These are phyloP conservation scores for Torrubiellomyces zombiae DNA, from an alignment of 2,329 filamentous ascomycete species.

Conservation along the genomic window DNA sequence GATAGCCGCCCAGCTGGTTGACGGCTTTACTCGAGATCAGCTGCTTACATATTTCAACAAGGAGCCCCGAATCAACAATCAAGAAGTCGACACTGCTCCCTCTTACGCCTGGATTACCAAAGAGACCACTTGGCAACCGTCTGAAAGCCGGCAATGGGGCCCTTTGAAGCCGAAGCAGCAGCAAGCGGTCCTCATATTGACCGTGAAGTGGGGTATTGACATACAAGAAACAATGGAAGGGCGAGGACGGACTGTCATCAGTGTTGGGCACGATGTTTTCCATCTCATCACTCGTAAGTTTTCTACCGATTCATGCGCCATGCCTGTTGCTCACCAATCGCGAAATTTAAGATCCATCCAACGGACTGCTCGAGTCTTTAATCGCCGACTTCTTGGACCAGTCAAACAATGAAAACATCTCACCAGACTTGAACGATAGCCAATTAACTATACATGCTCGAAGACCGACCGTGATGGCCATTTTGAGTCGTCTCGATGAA, in stretches of 20 bases:
- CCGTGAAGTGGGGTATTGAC: constrained; percentile 31
- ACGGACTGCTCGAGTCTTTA: constrained; percentile 11
- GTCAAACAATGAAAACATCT: constrained; percentile 15
- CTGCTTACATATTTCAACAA: constrained; percentile 23
- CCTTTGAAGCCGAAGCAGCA: constrained; percentile 20
- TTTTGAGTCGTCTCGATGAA: constrained; percentile 20
- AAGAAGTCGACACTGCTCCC: constrained; percentile 1
- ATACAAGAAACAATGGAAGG: constrained; percentile 26
- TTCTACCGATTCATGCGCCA: constrained; percentile 1
- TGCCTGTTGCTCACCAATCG: constrained; percentile 30
- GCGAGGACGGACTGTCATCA: constrained; percentile 23
- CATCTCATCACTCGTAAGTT: constrained; percentile 27
- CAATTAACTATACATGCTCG: constrained; percentile 14
- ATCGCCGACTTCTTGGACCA: constrained; percentile 14
- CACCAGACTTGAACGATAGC: constrained; percentile 6
- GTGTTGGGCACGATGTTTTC: constrained; percentile 23
- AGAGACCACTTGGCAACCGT: constrained; percentile 25
- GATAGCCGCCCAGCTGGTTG: constrained; percentile 18
- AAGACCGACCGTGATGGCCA: constrained; percentile 12
- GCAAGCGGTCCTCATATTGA: constrained; percentile 26
- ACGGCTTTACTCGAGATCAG: constrained; percentile 31
- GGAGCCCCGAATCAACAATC: constrained; percentile 1
- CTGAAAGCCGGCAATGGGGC: constrained; percentile 7
- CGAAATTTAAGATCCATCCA: constrained; percentile 15
- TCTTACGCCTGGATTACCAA: constrained; percentile 25